These are phyloP conservation scores for Exsudoporus frostii DNA, from an alignment of 768 basidiomycete species.

Conservation along the genomic window DNA sequence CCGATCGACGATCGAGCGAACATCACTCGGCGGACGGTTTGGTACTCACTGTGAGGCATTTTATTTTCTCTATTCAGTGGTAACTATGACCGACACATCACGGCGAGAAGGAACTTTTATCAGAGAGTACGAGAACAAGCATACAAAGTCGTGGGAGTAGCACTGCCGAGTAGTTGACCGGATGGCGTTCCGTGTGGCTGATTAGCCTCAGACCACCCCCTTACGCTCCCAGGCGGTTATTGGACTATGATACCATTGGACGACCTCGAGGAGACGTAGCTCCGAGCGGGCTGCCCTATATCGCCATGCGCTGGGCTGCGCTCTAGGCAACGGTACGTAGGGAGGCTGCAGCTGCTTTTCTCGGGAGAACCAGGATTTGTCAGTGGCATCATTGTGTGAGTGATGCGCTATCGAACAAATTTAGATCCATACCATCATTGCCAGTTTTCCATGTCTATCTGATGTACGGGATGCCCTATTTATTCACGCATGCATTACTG, in stretches of 20 bases:
- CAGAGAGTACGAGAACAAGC: slow-evolving; percentile 11
- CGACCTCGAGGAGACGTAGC: background rate
- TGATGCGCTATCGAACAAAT: background rate
- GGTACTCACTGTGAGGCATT: slow-evolving; percentile 13
- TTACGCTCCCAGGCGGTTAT: background rate
- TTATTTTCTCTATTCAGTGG: background rate
- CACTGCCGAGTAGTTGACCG: background rate
- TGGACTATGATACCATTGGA: slow-evolving; percentile 19
- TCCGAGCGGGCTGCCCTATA: too few species aligned
- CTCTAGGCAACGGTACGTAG: background rate
- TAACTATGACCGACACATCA: background rate
- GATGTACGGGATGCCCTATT: background rate
- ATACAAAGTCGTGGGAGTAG: slow-evolving; percentile 10
- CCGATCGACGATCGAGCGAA: background rate
- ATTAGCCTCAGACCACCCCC: background rate
- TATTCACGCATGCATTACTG: background rate
- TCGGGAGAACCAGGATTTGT: background rate
- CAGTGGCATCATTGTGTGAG: background rate
- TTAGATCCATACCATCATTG: background rate
- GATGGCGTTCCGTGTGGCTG: background rate
- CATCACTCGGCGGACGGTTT: slow-evolving; percentile 4
- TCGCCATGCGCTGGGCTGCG: background rate
- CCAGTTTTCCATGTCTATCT: background rate
- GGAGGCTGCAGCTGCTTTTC: background rate
- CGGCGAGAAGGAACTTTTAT: slow-evolving; percentile 1